These are phyloP conservation scores for Medicago arabica DNA, from an alignment of 306 rosid species.

Conservation along the genomic window DNA sequence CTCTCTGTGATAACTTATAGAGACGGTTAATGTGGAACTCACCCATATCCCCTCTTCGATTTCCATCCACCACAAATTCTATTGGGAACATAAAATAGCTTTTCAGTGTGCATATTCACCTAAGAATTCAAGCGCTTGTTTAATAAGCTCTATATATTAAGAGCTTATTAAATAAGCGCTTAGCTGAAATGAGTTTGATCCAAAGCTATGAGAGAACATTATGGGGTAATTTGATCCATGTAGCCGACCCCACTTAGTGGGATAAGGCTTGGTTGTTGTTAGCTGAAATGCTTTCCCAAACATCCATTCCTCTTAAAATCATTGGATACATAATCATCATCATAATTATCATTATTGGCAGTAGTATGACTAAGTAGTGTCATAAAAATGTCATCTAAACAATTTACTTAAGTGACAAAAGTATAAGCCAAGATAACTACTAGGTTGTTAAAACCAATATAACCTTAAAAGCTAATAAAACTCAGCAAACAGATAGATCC, in stretches of 20 bases:
- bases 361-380: not conserved
- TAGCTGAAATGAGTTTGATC: not conserved
- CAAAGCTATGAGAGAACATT: too few species aligned
- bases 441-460: not conserved
- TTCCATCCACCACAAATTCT: conserved; percentile 8
- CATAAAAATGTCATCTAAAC: conserved; percentile 21
- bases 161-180: not conserved
- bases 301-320: not conserved
- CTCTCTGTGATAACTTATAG: not conserved
- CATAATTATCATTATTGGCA: not conserved
- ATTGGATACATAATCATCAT: conserved; percentile 2
- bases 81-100: not conserved
- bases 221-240: too few species aligned
- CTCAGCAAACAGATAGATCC: not conserved
- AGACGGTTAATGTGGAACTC: not conserved
- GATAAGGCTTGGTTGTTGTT: too few species aligned
- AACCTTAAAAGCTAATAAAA: conserved; percentile 11
- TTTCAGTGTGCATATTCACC: not conserved
- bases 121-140: not conserved
- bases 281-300: not conserved
- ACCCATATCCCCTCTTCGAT: not conserved
- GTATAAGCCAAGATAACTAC: conserved; percentile 2
- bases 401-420: not conserved
- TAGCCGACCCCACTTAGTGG: too few species aligned
- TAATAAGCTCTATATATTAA: not conserved